A percentile compares a stretch with the other conserved stretches of the same genome.
phyloP scores from a whole-genome alignment of 2,329 filamentous ascomycete species.

The Fusarium drepaniforme region DNA sequence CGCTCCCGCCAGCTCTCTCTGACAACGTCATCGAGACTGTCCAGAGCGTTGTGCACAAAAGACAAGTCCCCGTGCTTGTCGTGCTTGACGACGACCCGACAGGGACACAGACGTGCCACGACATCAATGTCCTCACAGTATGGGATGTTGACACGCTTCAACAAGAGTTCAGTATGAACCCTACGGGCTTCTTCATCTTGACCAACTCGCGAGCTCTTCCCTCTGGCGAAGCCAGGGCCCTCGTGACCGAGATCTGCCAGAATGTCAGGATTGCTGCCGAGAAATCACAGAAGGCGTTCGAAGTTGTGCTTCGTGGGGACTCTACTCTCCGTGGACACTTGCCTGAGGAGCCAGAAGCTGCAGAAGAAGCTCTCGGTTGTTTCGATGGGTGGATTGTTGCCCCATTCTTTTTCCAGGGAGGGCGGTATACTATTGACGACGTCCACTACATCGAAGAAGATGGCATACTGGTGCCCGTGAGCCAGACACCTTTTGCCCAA shows the following conservation, averaged over 20 bases:
- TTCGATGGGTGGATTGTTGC: background rate
- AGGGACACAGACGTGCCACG: background rate
- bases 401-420: background rate
- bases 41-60: background rate
- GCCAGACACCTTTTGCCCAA: background rate
- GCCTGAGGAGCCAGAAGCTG: background rate
- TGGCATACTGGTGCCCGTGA: background rate
- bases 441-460: background rate
- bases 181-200: background rate
- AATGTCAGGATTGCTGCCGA: background rate
- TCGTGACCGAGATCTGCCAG: background rate
- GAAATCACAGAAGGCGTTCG: background rate
- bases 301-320: background rate
- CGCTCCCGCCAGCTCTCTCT: background rate
- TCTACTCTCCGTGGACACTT: background rate
- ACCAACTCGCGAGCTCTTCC: background rate
- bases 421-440: background rate
- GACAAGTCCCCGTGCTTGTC: background rate
- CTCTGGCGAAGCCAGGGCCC: background rate
- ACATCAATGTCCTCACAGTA: background rate
- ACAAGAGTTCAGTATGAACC: background rate
- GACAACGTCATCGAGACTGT: background rate
- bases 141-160: background rate
- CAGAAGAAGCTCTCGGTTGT: background rate
- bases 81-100: background rate